Evolutionary conservation across 352 stramenopile species (phyloP), one percentile per base, ranked within the genome.

Genomic region (Globisporangium viniferum): DNA sequence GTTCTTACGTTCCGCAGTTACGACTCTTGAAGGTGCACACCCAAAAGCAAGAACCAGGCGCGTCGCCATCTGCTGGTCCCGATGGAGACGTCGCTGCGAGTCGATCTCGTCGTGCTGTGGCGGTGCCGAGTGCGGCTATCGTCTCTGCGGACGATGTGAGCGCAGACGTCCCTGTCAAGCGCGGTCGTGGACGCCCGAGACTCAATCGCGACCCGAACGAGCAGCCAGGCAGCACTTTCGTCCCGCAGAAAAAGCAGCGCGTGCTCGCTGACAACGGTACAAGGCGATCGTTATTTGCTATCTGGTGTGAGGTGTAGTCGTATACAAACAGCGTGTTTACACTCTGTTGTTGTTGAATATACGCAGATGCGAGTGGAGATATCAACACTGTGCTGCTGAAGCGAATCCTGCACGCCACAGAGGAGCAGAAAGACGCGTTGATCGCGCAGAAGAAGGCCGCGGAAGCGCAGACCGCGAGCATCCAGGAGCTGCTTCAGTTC

Each of bases 391-490:
- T 7, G 51, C 24, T 57, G 35, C 22, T 57, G 7, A 24, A 24
- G 35, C 35, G 14, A 3, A 57, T 57, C 9, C 51, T 57, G 51
- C 51, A 24, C 36, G 8, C 51, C 24, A 31, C 27, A 5, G 51
- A 57, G 12, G 51, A 57, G 22, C 51, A 57, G 22, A 33, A 15
- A 3, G 51, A 57, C 51, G 51, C 51, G 51, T 12, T 57, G 51
- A 14, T 6, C 51, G 51, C 51, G 1, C 51, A 57, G 51, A 57
- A 20, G 15, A 12, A 24, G 24, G 12, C 51, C 7, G 35, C 24
- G 51, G 51, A 57, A 2, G 24, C 51, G 10, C 51, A 57, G 51
- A 57, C 51, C 14, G 51, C 51, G 51, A 57, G 51, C 51, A 33
- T 57, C 51, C 51, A 33, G 24, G 51, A 57, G 51, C 24, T 57